Base-by-base conservation (phyloP, 2,329 filamentous ascomycete genomes). In the Pyrenochaeta sp. region DNA sequence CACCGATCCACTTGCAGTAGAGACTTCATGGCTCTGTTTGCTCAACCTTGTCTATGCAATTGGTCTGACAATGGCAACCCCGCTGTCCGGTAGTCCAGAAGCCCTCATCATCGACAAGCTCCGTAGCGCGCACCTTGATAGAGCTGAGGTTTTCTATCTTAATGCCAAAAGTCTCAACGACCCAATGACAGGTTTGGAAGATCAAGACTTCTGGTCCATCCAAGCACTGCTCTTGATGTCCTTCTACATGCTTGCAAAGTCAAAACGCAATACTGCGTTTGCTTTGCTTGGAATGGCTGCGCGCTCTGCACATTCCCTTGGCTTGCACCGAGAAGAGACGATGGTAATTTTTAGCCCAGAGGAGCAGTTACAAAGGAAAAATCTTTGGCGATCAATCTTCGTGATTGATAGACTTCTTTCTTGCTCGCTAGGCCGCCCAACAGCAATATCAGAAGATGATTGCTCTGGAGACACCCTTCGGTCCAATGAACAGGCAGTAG, bases 171-270 rank as follows among this genome's bases (percentile, higher is more conserved):
- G 72, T 28, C 69, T 86, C 11, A 72, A 71, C 23, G 75, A 78
- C 41, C 75, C 74, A 7, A 64, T 74, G 39, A 71, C 66, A 3
- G 74, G 81, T 0, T 79, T 85, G 34, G 83, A 86, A 57, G 81
- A 86, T 55, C 81, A 79, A 15, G 80, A 85, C 41, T 80, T 87
- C 44, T 86, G 83, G 81, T 82, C 82, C 9, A 77, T 88, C 32
- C 84, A 87, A 58, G 82, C 83, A 2, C 69, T 87, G 29, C 69
- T 82, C 0, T 68, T 88, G 23, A 86, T 87, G 80, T 77, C 84
- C 0, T 66, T 86, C 2, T 88, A 86, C 57, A 83, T 81, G 78
- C 68, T 88, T 11, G 75, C 79, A 2, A 76, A 83, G 10, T 83
- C 83, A 1, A 84, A 81, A 63, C 74, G 82, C 11, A 87, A 87